Percentiles rank a stretch among this genome's conserved stretches.
Conservation (phyloP, 257 asterid species). For the Penstemon davidsonii region DNA sequence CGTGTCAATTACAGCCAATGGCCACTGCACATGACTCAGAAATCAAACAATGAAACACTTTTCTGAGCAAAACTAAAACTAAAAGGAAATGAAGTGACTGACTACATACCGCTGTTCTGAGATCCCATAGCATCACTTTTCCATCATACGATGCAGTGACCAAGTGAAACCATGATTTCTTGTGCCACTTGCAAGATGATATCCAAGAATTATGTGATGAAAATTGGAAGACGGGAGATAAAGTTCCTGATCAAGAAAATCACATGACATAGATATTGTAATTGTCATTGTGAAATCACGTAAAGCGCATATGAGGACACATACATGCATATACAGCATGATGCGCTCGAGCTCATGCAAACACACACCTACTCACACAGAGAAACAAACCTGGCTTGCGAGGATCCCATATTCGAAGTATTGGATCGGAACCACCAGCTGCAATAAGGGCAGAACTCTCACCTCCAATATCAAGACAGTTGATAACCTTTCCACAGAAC, state of each 20-base stretch:
- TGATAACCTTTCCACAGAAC: conserved; percentile 77
- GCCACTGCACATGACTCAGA: conserved; percentile 60
- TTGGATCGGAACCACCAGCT: conserved; percentile 81
- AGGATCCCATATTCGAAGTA: conserved; percentile 97
- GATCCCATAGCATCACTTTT: conserved; percentile 95
- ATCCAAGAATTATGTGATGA: conserved; percentile 91
- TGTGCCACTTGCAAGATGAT: conserved; percentile 97
- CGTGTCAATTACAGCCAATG: conserved; percentile 69
- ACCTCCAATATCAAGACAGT: conserved; percentile 92
- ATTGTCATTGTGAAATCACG: neutral
- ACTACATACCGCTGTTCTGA: conserved; percentile 80
- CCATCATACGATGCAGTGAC: conserved; percentile 94
- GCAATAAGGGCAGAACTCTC: conserved; percentile 89
- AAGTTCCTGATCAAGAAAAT: conserved; percentile 51
- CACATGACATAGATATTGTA: neutral
- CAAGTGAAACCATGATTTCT: conserved; percentile 81
- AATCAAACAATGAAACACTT: conserved; percentile 17
- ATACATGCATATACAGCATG: neutral
- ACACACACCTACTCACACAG: neutral
- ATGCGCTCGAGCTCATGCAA: no score
- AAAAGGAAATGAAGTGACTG: conserved; percentile 19
- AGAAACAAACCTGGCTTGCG: conserved; percentile 79
- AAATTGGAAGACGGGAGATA: conserved; percentile 77
- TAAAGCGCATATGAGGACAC: neutral
- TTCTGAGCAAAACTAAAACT: neutral